phyloP scores from a whole-genome alignment of 148 eudicot species.

The Chenopodium album region DNA sequence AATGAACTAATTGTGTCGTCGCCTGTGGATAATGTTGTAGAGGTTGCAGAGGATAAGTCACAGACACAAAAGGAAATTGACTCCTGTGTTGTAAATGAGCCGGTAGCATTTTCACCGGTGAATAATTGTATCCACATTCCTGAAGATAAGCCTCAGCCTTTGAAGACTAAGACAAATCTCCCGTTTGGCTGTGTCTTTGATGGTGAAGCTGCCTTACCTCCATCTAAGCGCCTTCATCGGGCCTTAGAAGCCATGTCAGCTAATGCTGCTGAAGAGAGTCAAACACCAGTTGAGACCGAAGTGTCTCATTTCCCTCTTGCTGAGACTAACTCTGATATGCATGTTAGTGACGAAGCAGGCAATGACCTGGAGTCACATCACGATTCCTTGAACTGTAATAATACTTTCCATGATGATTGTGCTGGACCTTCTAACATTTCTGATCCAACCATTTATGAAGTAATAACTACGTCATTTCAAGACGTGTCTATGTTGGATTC shows the following conservation, averaged over 20 bases:
- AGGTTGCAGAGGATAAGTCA: constrained; percentile 38
- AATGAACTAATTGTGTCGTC: constrained; percentile 21
- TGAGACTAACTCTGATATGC: constrained; percentile 26
- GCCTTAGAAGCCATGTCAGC: constrained; percentile 99
- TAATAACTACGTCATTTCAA: constrained; percentile 18
- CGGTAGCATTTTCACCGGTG: constrained; percentile 27
- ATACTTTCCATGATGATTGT: constrained; percentile 24
- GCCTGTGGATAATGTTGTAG: constrained; percentile 24
- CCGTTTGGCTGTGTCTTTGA: constrained; percentile 48
- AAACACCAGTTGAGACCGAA: constrained; percentile 25
- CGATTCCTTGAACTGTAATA: constrained; percentile 15
- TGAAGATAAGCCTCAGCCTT: constrained; percentile 37
- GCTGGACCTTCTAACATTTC: constrained; percentile 25
- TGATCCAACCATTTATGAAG: constrained; percentile 23
- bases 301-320: constrained; percentile 24
- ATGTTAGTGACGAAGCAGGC: constrained; percentile 16
- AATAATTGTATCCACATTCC: constrained; percentile 32
- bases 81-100: constrained; percentile 11
- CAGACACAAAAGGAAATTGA: constrained; percentile 32
- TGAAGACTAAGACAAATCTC: constrained; percentile 44
- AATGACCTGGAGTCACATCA: constrained; percentile 26
- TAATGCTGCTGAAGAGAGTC: constrained; percentile 73
- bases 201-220: constrained; percentile 96
- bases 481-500: constrained; percentile 22
- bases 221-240: constrained; percentile 92